phyloP scores from a whole-genome alignment of 2,329 filamentous ascomycete genomes.

The Monosporascus sp. region DNA sequence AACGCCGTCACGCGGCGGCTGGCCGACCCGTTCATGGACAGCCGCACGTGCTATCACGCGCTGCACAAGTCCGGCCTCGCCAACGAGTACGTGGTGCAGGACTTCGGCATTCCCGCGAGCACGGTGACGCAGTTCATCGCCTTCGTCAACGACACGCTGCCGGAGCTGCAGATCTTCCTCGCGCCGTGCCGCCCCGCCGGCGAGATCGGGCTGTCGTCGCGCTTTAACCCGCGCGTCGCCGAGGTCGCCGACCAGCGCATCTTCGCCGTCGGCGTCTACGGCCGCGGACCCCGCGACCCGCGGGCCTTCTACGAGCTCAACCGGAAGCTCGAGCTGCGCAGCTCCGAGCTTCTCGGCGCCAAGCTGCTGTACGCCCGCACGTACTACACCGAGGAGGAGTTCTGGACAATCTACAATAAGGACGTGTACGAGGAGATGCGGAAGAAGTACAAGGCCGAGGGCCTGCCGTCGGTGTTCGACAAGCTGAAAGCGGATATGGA shows the following conservation, averaged over 20 bases:
- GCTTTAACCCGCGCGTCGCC: constrained; percentile 27
- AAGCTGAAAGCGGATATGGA: constrained; percentile 40
- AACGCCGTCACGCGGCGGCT: constrained; percentile 44
- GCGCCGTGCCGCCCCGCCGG: constrained; percentile 21
- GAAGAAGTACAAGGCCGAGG: constrained; percentile 42
- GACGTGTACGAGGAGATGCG: constrained; percentile 42
- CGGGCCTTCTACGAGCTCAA: constrained; percentile 41
- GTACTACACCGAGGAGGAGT: constrained; percentile 48
- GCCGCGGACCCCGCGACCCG: constrained; percentile 29
- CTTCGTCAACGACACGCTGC: constrained; percentile 25
- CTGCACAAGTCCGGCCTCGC: constrained; percentile 44
- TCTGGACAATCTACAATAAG: constrained; percentile 47
- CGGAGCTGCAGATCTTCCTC: constrained; percentile 25
- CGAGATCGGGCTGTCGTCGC: constrained; percentile 27
- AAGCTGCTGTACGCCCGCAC: constrained; percentile 53
- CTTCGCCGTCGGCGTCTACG: constrained; percentile 43
- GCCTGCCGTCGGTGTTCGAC: constrained; percentile 45
- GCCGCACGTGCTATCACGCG: constrained; percentile 27
- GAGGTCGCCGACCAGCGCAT: constrained; percentile 22
- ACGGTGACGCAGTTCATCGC: constrained; percentile 21
- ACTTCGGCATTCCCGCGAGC: constrained; percentile 32
- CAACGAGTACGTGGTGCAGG: constrained; percentile 45
- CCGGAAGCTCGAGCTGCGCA: constrained; percentile 41
- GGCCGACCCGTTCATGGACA: constrained; percentile 48
- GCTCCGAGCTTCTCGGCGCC: constrained; percentile 45